Conservation (phyloP, 495 filamentous ascomycete genomes). For the Penicillium soppii region DNA sequence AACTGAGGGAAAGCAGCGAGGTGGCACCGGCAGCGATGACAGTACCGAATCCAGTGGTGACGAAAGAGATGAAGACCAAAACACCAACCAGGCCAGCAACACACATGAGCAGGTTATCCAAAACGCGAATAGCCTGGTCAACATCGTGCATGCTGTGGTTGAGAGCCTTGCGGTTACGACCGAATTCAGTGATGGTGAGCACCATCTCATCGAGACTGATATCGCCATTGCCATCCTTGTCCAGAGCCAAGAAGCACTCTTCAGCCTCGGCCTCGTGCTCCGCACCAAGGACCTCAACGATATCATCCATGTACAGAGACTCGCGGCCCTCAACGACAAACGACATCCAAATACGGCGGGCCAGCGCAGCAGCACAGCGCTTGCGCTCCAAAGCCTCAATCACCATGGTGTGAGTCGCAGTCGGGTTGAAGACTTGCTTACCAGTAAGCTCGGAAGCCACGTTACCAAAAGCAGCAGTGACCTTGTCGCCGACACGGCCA, state of each 20-base stretch:
- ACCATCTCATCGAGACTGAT: conserved; percentile 95
- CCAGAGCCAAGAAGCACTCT: conserved; percentile 76
- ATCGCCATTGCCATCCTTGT: conserved; percentile 88
- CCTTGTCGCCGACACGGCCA: conserved; percentile 81
- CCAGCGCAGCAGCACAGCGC: conserved; percentile 80
- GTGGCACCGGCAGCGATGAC: conserved; percentile 94
- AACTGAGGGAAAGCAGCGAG: conserved; percentile 88
- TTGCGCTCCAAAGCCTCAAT: conserved; percentile 84
- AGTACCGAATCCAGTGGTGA: conserved; percentile 78
- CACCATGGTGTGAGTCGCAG: conserved; percentile 82
- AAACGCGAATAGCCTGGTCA: conserved; percentile 86
- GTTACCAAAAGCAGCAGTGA: conserved; percentile 90
- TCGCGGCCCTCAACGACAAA: conserved; percentile 91
- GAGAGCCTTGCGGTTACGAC: conserved; percentile 80
- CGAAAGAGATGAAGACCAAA: conserved; percentile 87
- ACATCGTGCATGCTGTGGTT: conserved; percentile 94
- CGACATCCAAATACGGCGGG: conserved; percentile 94
- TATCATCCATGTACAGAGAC: conserved; percentile 73
- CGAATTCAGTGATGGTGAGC: conserved; percentile 77
- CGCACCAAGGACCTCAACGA: conserved; percentile 81
- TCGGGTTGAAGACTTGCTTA: conserved; percentile 90
- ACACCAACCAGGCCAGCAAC: conserved; percentile 78
- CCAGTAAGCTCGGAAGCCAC: conserved; percentile 92
- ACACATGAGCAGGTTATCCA: conserved; percentile 78
- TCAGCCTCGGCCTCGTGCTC: conserved; percentile 71